Base-by-base conservation (phyloP, 179 eudicot genomes). In the Silene vulgaris region DNA sequence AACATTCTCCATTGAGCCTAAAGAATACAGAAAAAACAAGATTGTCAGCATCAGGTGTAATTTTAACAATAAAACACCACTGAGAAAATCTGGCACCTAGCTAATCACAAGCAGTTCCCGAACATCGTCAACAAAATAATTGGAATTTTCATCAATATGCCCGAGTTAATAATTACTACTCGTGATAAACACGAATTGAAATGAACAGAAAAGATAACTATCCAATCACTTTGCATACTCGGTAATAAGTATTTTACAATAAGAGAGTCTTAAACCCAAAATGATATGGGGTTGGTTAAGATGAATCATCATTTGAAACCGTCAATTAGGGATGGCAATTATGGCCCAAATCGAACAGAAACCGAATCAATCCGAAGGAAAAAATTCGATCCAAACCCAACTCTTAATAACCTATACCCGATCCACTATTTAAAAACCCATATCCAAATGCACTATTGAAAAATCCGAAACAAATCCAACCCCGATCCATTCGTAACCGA, bases 1-100 rank as follows among this genome's bases (percentile, higher is more conserved):
- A 73, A 81, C 87, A 80, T 87, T 81, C 97, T 89, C 99, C 99
- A 96, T 68, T 78, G 85, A 77, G 97, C 90, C 99, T 95, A 74
- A 19, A 63, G 61, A 59, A 79, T 17, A n/a, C 4, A 63, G n/a
- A 70, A 21, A 29, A 75, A 32, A 66, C 23, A 74, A 66, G 45
- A 23, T 0, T 28, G 19, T 37, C 19, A 16, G 66, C 19, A 71
- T 77, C 23, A 62, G 19, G 23, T 8, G 19, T 13, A 66, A 68
- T 3, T 40, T 3, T 28, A 4, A 69, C 35, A 29, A n/a, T 16
- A 74, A 48, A 23, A 29, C 14, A 48, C 57, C 73, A 23, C 32
- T 21, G 5, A 48, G 16, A 20, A 70, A 45, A 45, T 45, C 8
- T 13, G n/a, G 37, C 73, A 70, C 16, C 60, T 3, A 26, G 67